A percentile compares a stretch with the other conserved stretches of the same genome.
These are phyloP conservation scores for Emericellopsis cladophorae DNA, from an alignment of 2,329 filamentous ascomycete species.

Conservation along the genomic window DNA sequence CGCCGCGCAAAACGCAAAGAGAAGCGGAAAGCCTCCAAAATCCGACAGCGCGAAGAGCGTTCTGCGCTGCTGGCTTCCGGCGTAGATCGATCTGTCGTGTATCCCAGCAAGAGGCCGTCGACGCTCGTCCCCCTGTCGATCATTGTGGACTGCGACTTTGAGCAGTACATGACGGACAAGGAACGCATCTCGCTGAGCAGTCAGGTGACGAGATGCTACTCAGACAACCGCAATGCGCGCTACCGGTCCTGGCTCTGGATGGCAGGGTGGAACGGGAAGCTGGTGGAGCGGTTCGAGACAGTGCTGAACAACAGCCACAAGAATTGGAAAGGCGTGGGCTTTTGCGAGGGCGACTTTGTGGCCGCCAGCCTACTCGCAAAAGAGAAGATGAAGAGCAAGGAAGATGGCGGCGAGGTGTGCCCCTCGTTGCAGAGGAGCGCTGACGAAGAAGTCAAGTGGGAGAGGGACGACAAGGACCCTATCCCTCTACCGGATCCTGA, in stretches of 20 bases:
- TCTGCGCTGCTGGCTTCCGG: constrained; percentile 35
- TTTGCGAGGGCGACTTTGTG: constrained; percentile 64
- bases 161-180: constrained; percentile 76
- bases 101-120: constrained; percentile 20
- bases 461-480: constrained; percentile 16
- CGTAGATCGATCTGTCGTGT: constrained; percentile 22
- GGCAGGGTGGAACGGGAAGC: constrained; percentile 62
- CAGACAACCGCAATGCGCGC: constrained; percentile 62
- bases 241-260: constrained; percentile 64
- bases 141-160: constrained; percentile 85
- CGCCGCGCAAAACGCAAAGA: constrained; percentile 42
- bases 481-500: constrained; percentile 20
- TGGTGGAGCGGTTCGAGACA: constrained; percentile 71
- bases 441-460: constrained; percentile 15
- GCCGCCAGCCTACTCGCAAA: constrained; percentile 53
- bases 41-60: constrained; percentile 35
- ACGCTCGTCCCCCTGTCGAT: constrained; percentile 63
- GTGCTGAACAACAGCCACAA: constrained; percentile 58
- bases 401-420: constrained; percentile 40
- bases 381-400: constrained; percentile 43
- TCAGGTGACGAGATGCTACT: constrained; percentile 81
- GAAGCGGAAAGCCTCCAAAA: constrained; percentile 34
- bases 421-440: constrained; percentile 38
- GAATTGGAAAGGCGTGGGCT: constrained; percentile 67
- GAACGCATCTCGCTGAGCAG: constrained; percentile 72